A percentile compares a stretch with the other conserved stretches of the same genome.
Evolutionary conservation across 768 basidiomycete species (phyloP).

Genomic region (Phlebiopsis flavidoalba): DNA sequence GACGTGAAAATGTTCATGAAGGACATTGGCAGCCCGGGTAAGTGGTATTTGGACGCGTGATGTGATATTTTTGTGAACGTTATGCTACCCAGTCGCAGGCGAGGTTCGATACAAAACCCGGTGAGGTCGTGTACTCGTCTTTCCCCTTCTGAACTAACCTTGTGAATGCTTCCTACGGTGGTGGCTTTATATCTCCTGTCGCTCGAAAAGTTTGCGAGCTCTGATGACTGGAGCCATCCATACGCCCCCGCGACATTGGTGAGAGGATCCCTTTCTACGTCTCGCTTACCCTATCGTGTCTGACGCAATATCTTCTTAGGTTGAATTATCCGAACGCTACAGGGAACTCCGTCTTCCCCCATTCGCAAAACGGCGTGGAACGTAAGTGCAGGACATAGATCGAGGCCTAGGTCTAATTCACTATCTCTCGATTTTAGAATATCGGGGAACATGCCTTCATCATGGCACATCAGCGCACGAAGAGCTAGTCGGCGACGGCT

Average conservation of each 20-base stretch:
- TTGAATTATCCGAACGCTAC: slow-evolving; percentile 9
- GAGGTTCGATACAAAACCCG: slow-evolving; percentile 28
- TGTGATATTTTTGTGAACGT: too few relatives aligned
- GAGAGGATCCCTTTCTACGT: not conserved
- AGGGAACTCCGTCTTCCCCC: not conserved
- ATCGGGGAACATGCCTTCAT: slow-evolving; percentile 32
- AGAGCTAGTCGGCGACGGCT: slow-evolving; percentile 24
- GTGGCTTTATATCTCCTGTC: slow-evolving; percentile 23
- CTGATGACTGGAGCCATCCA: slow-evolving; percentile 9
- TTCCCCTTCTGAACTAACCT: slow-evolving; percentile 25
- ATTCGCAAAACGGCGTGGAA: slow-evolving; percentile 7
- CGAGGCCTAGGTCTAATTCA: not conserved
- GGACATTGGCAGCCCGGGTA: slow-evolving; percentile 8
- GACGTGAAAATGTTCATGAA: slow-evolving; percentile 24
- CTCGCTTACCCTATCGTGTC: too few relatives aligned
- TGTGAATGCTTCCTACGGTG: slow-evolving; percentile 25
- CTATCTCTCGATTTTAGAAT: slow-evolving; percentile 16
- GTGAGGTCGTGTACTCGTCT: slow-evolving; percentile 26
- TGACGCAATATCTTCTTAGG: not conserved
- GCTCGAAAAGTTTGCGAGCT: slow-evolving; percentile 22
- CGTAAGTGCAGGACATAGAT: not conserved
- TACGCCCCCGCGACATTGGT: slow-evolving; percentile 28
- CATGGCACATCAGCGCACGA: slow-evolving; percentile 27
- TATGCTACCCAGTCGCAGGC: too few relatives aligned
- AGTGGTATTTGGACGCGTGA: too few relatives aligned